phyloP scores from a whole-genome alignment of 2,329 filamentous ascomycete genomes.

The Cephalotrichum gorgonifer region DNA sequence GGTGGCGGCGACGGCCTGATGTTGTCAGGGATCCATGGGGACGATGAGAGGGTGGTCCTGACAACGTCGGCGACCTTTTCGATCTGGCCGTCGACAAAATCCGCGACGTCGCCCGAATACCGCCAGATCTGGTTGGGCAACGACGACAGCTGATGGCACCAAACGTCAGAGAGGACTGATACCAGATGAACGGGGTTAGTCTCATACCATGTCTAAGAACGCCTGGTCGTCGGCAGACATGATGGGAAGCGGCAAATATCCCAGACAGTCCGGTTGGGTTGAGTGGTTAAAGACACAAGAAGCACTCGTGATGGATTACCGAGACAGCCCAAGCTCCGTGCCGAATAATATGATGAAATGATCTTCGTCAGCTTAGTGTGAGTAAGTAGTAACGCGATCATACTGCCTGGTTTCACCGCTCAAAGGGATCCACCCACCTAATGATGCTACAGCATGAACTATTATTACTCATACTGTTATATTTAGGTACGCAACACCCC shows the following conservation, averaged over 20 bases:
- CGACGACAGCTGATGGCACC: slow-evolving; percentile 33
- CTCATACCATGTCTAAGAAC: slow-evolving; percentile 65
- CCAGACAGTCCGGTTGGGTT: background rate
- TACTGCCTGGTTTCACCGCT: background rate
- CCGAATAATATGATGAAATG: background rate
- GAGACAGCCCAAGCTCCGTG: background rate
- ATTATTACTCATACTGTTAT: no score
- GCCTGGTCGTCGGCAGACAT: slow-evolving; percentile 77
- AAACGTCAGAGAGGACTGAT: background rate
- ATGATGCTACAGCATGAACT: background rate
- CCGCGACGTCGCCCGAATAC: slow-evolving; percentile 64
- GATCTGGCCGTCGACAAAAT: slow-evolving; percentile 71
- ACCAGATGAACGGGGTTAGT: background rate
- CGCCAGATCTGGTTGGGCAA: slow-evolving; percentile 53
- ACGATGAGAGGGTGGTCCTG: slow-evolving; percentile 56
- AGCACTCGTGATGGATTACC: background rate
- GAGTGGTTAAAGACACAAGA: background rate
- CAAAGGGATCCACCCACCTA: no score
- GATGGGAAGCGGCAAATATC: slow-evolving; percentile 15
- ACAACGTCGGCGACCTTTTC: slow-evolving; percentile 63
- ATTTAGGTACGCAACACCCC: no score
- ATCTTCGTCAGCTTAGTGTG: background rate
- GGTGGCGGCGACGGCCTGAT: slow-evolving; percentile 45
- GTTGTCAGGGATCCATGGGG: slow-evolving; percentile 63
- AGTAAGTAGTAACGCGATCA: background rate